Base-by-base conservation (phyloP, 179 eudicot species). In the Actinidia arguta region DNA sequence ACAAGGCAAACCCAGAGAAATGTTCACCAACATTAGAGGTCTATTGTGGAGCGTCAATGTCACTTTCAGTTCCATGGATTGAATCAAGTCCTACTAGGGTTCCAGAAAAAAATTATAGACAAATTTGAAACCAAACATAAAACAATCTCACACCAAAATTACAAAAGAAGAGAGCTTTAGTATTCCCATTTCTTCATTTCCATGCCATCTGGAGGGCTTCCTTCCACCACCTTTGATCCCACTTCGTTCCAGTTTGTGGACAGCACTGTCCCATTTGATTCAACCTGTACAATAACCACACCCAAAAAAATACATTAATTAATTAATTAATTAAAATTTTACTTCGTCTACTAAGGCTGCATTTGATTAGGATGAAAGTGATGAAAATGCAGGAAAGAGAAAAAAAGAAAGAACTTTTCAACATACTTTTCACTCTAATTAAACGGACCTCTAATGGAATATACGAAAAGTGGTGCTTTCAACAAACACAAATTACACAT, bases 161-260 rank as follows among this genome's bases (percentile, higher is more conserved):
- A 47, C 58, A 62, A 31, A 31, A 31, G 36, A 25, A 0, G 8
- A 47, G 10, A 18, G 61, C 36, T 51, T 80, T 73, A 97, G 77
- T 84, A 86, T 83, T 97, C 97, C 97, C 98, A 97, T 85, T 93
- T 95, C 92, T 89, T 94, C 94, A 94, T 18, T 91, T 95, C 99
- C 99, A 97, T 97, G 75, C 98, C 98, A 82, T 97, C 98, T 0
- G 99, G 99, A 82, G 99, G 91, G 82, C 92, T 94, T 76, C 95
- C 97, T 80, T 97, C 98, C 1, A 97, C 92, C 93, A 86, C 91
- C 95, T 94, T 97, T 6, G 89, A 62, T 7, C 98, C 98, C 80
- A 97, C 99, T 73, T 97, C 98, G 84, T 90, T 97, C 99, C 99
- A 97, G 86, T 97, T 95, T 22, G 98, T 97, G 8, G 98, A 97